phyloP scores from a whole-genome alignment of 202 grass and related monocot genomes.

The Dendrocalamus latiflorus region DNA sequence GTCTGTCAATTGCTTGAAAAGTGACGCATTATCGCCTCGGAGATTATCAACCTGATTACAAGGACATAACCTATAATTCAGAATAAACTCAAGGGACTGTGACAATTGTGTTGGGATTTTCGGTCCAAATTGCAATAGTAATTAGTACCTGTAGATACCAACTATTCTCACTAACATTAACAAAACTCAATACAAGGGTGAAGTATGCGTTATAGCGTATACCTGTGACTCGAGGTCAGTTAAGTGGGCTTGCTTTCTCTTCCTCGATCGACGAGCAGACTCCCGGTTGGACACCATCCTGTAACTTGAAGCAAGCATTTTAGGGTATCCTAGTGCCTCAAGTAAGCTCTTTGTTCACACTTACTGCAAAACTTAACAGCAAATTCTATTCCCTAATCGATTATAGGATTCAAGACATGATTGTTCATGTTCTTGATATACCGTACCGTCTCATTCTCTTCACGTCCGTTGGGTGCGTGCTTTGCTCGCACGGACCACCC shows the following conservation, averaged over 20 bases:
- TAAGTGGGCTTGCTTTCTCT: slow-evolving; percentile 95
- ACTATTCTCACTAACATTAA: not conserved
- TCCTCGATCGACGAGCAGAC: slow-evolving; percentile 81
- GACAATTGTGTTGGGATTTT: too few relatives aligned
- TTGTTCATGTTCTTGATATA: slow-evolving; percentile 20
- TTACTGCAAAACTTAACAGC: not conserved
- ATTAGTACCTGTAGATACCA: not conserved
- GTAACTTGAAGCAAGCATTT: not conserved
- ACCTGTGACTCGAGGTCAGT: slow-evolving; percentile 78
- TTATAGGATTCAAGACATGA: not conserved
- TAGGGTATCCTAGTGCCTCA: not conserved
- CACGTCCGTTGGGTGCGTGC: slow-evolving; percentile 43
- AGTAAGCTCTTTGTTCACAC: not conserved
- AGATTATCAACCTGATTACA: too few relatives aligned
- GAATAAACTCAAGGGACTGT: too few relatives aligned
- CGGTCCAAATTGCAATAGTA: not conserved
- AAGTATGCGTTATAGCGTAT: not conserved
- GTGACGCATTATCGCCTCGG: too few relatives aligned
- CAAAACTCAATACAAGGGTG: not conserved
- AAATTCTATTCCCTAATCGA: not conserved
- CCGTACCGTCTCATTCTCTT: slow-evolving; percentile 93
- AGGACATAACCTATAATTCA: too few relatives aligned
- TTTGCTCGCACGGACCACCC: slow-evolving; percentile 57
- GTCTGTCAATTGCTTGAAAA: too few relatives aligned
- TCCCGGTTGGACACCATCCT: too few relatives aligned